Evolutionary conservation across 2,329 filamentous ascomycete species (phyloP).

Genomic region (Venturiaceae sp.): DNA sequence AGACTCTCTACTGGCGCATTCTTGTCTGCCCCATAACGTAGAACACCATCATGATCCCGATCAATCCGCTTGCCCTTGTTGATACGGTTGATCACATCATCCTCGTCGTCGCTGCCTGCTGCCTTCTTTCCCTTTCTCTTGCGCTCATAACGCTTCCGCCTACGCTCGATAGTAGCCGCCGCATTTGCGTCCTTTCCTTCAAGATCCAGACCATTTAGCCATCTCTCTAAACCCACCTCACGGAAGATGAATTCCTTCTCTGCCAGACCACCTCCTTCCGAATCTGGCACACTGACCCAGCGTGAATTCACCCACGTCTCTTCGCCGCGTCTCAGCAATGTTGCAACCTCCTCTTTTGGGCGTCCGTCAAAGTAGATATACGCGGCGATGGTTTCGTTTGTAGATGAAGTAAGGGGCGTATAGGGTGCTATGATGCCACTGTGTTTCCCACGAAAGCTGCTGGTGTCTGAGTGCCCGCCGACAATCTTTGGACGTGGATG

Average conservation of each 20-base stretch:
- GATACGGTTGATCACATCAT: conserved; percentile 21
- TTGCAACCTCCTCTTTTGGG: conserved; percentile 93
- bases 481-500: conserved; percentile 76
- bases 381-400: conserved; percentile 94
- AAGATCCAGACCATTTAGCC: conserved; percentile 94
- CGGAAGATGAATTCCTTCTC: conserved; percentile 96
- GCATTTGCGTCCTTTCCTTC: conserved; percentile 69
- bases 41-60: conserved; percentile 43
- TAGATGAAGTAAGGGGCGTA: conserved; percentile 81
- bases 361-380: conserved; percentile 99
- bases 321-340: conserved; percentile 79
- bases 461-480: conserved; percentile 42
- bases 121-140: conserved; percentile 51
- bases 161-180: conserved; percentile 63
- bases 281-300: conserved; percentile 89
- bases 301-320: conserved; percentile 99
- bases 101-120: conserved; percentile 36
- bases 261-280: conserved; percentile 85
- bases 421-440: conserved; percentile 64
- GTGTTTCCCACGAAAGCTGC: conserved; percentile 35
- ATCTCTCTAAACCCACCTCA: conserved; percentile 89
- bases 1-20: conserved; percentile 63
- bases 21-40: conserved; percentile 73
- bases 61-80: conserved; percentile 18
- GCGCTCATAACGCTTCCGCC: conserved; percentile 65